Evolutionary conservation across 805 yeast genomes (phyloP), one percentile per base, ranked within the genome.

Genomic region (Candida piceae): DNA sequence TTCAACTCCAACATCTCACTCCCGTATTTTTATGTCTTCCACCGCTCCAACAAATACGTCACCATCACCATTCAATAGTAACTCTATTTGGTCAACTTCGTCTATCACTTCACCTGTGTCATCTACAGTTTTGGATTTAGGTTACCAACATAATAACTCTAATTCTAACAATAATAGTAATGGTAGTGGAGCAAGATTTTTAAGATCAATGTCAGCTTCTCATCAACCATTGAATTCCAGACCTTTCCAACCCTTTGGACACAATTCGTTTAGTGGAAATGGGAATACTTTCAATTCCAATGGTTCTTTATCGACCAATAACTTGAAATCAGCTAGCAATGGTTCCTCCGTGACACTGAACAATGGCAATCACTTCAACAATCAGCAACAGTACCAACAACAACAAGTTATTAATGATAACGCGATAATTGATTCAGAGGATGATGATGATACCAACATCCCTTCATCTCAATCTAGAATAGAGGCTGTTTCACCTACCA

Each of bases 21-120:
- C 41, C 2, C 36, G 40, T 15, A 19, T 42, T 13, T 40, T 35
- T 16, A 27, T 38, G 22, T 39, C 49, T 24, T 37, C 47, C 1
- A 36, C 41, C 11, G 41, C 46, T 2, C 48, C 46, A 16, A 33
- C 45, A n/a, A 31, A 35, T 23, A 35, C 42, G 12, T 46, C 55
- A 5, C 44, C 53, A 4, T 52, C 58, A 10, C 55, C 57, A 4
- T 48, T 50, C 35, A 49, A 46, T 22, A 39, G 38, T 13, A 47
- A 41, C 29, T 48, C 54, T 7, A 51, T 51, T 15, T 51, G 55
- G 55, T 44, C 48, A 5, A 36, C 35, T 9, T 35, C 49, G 10
- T 29, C 48, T 1, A 25, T 24, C 7, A 17, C 40, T 4, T 43
- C 50, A 7, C 42, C 48, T n/a, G 20, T 25, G 13, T 31, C 39